These are phyloP conservation scores for Cryptosporidium xiaoi DNA, from an alignment of 169 alveolate genomes.

Conservation along the genomic window DNA sequence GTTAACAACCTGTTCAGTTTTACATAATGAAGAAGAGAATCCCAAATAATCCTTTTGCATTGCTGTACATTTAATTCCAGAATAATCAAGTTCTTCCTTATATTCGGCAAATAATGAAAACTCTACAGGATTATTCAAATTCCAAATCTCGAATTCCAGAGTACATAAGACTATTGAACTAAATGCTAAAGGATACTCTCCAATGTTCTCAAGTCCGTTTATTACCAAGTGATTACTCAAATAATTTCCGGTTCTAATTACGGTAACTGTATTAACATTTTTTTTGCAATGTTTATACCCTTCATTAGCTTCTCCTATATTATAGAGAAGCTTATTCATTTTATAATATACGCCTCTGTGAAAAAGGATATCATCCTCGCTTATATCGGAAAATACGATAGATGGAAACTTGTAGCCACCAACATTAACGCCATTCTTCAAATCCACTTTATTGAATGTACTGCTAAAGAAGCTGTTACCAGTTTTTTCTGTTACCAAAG, in stretches of 20 bases:
- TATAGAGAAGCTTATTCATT: constrained; percentile 10
- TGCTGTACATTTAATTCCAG: constrained; percentile 58
- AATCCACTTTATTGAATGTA: constrained; percentile 52
- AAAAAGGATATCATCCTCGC: constrained; percentile 1
- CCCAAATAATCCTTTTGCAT: constrained; percentile 17
- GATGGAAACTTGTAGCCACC: constrained; percentile 48
- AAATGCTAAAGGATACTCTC: constrained; percentile 54
- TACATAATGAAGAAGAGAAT: constrained; percentile 18
- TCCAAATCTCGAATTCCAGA: constrained; percentile 65
- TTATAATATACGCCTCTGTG: constrained; percentile 49
- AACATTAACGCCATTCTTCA: constrained; percentile 25
- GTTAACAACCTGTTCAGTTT: constrained; percentile 19
- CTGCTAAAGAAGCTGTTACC: constrained; percentile 44
- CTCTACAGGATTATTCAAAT: constrained; percentile 18
- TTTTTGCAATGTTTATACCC: constrained; percentile 40
- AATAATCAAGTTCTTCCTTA: constrained; percentile 41
- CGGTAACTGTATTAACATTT: constrained; percentile 35
- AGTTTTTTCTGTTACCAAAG: constrained; percentile 31
- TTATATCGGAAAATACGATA: not conserved
- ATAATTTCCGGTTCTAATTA: constrained; percentile 32
- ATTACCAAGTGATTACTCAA: constrained; percentile 22
- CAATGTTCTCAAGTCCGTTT: constrained; percentile 11
- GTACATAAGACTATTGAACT: constrained; percentile 56
- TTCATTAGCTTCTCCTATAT: constrained; percentile 1
- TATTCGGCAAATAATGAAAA: constrained; percentile 52